A percentile compares a stretch with the other conserved stretches of the same genome.
phyloP scores from a whole-genome alignment of 176 grass and related monocot genomes.

The Dendrocalamus sinicus region DNA sequence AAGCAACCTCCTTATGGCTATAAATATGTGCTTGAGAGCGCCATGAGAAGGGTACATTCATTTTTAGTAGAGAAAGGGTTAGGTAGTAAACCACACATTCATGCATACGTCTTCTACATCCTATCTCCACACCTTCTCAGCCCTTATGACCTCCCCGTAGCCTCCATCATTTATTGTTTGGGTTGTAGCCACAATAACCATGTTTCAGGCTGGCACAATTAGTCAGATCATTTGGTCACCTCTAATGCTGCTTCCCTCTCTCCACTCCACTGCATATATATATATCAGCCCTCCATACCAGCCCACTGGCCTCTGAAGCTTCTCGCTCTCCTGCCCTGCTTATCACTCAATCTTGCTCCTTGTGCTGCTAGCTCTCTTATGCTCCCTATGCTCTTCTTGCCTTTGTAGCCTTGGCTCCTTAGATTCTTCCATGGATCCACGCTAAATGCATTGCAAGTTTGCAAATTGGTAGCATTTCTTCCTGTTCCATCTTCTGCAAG shows the following conservation, averaged over 20 bases:
- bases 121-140: too few relatives aligned
- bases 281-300: conserved; percentile 50
- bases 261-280: conserved; percentile 26
- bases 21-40: too few relatives aligned
- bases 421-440: conserved; percentile 48
- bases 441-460: conserved; percentile 48
- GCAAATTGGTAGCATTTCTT: conserved; percentile 29
- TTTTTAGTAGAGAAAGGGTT: too few relatives aligned
- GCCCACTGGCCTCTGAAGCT: conserved; percentile 27
- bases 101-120: too few relatives aligned
- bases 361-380: neutral
- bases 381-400: conserved; percentile 26
- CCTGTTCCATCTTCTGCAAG: conserved; percentile 42
- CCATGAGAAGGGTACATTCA: too few relatives aligned
- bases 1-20: too few relatives aligned
- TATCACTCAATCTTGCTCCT: neutral
- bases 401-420: conserved; percentile 34
- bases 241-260: neutral
- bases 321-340: neutral
- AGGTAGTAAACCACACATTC: too few relatives aligned
- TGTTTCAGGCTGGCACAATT: too few relatives aligned
- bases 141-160: too few relatives aligned
- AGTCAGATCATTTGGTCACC: too few relatives aligned
- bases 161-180: too few relatives aligned
- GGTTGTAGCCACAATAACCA: too few relatives aligned